These are phyloP conservation scores for Tephrocybe rancida DNA, from an alignment of 768 basidiomycete genomes.

Conservation along the genomic window DNA sequence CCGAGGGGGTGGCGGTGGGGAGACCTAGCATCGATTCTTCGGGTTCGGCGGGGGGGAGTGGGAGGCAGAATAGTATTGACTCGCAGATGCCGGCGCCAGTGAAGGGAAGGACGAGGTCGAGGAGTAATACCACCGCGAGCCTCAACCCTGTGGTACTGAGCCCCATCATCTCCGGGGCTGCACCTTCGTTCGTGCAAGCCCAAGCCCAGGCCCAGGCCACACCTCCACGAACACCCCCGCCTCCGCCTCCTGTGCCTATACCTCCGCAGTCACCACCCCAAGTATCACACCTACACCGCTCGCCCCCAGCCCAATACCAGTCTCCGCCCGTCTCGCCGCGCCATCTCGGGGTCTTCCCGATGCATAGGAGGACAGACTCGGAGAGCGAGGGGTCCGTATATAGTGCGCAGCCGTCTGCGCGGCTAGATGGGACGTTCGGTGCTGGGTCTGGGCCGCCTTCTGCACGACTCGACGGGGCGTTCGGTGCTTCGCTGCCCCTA, in stretches of 20 bases:
- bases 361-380: slow-evolving; percentile 3
- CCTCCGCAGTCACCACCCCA: background rate
- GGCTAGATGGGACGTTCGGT: background rate
- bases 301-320: background rate
- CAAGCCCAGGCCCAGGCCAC: no score
- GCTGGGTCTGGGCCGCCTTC: background rate
- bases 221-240: background rate
- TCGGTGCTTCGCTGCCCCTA: background rate
- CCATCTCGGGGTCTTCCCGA: background rate
- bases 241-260: background rate
- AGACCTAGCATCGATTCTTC: slow-evolving; percentile 4
- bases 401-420: background rate
- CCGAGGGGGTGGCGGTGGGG: slow-evolving; percentile 7
- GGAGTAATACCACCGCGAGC: slow-evolving; percentile 19
- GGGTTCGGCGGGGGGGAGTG: background rate
- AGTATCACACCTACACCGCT: background rate
- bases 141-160: slow-evolving; percentile 4
- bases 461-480: background rate
- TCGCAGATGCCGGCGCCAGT: background rate
- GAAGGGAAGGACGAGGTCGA: background rate
- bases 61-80: background rate
- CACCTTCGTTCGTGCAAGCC: background rate
- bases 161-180: background rate
- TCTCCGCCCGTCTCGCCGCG: background rate
- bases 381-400: slow-evolving; percentile 2